Evolutionary conservation across 495 filamentous ascomycete genomes (phyloP).

Genomic region (Tuber indicum): DNA sequence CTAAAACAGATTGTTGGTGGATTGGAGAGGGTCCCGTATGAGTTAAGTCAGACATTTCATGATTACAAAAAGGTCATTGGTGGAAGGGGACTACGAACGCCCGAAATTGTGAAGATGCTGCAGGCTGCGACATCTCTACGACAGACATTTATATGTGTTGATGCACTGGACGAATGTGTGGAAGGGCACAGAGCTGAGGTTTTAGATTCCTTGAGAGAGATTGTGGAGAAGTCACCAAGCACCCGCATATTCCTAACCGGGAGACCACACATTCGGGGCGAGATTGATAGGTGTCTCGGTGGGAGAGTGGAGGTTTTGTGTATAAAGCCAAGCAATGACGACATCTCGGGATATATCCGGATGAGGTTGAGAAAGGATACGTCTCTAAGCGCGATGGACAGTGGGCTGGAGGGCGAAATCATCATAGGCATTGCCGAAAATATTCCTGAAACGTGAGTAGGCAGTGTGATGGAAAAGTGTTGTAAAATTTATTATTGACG

Average conservation of each 20-base stretch:
- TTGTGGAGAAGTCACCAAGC: neutral
- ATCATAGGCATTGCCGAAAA: neutral
- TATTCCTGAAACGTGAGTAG: neutral
- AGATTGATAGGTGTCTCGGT: neutral
- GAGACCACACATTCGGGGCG: neutral
- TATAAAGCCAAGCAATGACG: neutral
- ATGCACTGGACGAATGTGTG: neutral
- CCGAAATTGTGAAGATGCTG: neutral
- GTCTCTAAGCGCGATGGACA: neutral
- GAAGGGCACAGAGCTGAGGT: neutral
- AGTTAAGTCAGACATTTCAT: neutral
- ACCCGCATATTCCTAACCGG: neutral
- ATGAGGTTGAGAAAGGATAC: neutral
- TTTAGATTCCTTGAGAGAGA: neutral
- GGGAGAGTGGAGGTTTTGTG: neutral
- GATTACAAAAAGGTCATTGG: neutral
- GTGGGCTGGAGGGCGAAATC: neutral
- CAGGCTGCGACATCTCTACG: neutral
- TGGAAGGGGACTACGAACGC: neutral
- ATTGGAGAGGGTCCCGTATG: neutral
- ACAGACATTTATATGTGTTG: neutral
- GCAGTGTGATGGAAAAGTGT: neutral
- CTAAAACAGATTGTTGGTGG: neutral
- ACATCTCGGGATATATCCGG: neutral
- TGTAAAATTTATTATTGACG: neutral